These are phyloP conservation scores for Furcasterigmium furcatum DNA, from an alignment of 2,329 filamentous ascomycete genomes.

Conservation along the genomic window DNA sequence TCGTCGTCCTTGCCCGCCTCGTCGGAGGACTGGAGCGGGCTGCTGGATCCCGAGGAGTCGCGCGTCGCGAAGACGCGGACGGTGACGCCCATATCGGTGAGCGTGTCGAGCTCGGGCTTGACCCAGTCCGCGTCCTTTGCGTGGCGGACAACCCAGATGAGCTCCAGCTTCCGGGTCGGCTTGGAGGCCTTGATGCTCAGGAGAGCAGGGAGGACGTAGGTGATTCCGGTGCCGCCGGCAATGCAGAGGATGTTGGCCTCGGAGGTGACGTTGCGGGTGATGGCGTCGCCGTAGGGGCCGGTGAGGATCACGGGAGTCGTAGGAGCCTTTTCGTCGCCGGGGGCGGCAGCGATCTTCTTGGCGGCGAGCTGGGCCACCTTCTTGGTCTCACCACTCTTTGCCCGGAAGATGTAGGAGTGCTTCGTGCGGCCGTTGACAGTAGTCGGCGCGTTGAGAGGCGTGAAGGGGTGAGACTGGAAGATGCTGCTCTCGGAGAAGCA, in stretches of 20 bases:
- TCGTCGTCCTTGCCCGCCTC: conserved; percentile 9
- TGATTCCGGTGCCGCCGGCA: conserved; percentile 36
- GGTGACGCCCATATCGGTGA: conserved; percentile 43
- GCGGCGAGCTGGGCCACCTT: conserved; percentile 44
- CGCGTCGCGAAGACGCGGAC: conserved; percentile 60
- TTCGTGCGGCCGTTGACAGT: conserved; percentile 33
- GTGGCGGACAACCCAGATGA: conserved; percentile 64
- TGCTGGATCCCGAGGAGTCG: conserved; percentile 26
- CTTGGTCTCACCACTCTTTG: conserved; percentile 56
- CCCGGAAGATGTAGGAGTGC: conserved; percentile 56
- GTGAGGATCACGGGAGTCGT: conserved; percentile 57
- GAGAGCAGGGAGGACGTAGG: conserved; percentile 40
- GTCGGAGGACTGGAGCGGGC: conserved; percentile 8
- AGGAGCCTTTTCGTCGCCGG: conserved; percentile 3
- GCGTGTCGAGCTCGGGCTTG: conserved; percentile 46
- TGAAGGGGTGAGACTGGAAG: conserved; percentile 74
- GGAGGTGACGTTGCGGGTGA: conserved; percentile 33
- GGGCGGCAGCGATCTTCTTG: conserved; percentile 25
- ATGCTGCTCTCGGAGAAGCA: conserved; percentile 64
- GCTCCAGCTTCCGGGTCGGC: conserved; percentile 45
- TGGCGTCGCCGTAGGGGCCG: conserved; percentile 59
- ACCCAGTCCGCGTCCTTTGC: conserved; percentile 56
- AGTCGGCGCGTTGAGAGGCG: conserved; percentile 52
- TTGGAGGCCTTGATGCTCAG: conserved; percentile 19
- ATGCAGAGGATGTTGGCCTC: conserved; percentile 36